Percentiles rank a stretch among this genome's conserved stretches.
phyloP scores from a whole-genome alignment of 108 stramenopile species.

The Skeletonema tropicum region DNA sequence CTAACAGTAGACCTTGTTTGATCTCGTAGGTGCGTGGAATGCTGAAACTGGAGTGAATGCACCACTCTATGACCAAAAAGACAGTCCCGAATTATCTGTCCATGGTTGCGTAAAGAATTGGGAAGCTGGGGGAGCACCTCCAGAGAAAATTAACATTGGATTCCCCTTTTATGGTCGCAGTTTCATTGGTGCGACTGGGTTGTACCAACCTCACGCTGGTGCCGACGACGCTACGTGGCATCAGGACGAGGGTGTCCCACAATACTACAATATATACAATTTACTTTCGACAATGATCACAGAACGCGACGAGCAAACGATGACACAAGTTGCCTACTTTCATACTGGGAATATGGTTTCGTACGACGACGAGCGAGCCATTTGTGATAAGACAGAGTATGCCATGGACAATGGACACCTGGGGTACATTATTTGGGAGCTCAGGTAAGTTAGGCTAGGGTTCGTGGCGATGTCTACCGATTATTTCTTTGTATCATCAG shows the following conservation, averaged over 20 bases:
- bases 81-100: conserved; percentile 20
- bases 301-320: conserved; percentile 27
- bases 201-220: conserved; percentile 16
- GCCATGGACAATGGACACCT: conserved; percentile 25
- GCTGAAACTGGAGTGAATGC: conserved; percentile 33
- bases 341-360: conserved; percentile 17
- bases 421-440: conserved; percentile 41
- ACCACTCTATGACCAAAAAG: conserved; percentile 40
- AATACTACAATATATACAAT: conserved; percentile 28
- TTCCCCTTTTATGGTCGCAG: conserved; percentile 35
- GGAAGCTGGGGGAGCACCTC: conserved; percentile 13
- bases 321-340: conserved; percentile 30
- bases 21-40: conserved; percentile 15
- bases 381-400: conserved; percentile 41
- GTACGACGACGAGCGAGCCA: conserved; percentile 30
- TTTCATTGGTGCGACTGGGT: conserved; percentile 16
- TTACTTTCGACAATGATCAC: neutral
- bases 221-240: conserved; percentile 15
- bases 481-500: too few species aligned
- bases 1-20: too few species aligned
- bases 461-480: too few species aligned
- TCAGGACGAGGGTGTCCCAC: conserved; percentile 35
- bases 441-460: neutral
- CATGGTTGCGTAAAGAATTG: conserved; percentile 42
- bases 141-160: conserved; percentile 25